A percentile compares a stretch with the other conserved stretches of the same genome.
Evolutionary conservation across 495 filamentous ascomycete species (phyloP).

Genomic region (Penicillium steckii): DNA sequence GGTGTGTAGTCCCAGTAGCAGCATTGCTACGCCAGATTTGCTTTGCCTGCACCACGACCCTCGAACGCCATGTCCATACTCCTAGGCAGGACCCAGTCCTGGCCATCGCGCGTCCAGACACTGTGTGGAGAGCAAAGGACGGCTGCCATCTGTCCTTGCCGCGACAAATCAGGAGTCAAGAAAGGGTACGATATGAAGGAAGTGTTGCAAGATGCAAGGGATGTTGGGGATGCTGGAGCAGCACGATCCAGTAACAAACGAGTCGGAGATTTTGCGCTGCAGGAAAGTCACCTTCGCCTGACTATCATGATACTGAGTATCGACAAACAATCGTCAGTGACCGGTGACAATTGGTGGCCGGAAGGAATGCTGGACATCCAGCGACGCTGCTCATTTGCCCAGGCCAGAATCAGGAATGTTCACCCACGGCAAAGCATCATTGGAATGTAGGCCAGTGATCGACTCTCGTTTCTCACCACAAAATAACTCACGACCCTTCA

Average conservation of each 20-base stretch:
- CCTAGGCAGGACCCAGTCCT: conserved; percentile 33
- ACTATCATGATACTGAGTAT: conserved; percentile 21
- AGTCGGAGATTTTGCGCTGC: conserved; percentile 43
- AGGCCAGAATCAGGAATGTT: conserved; percentile 28
- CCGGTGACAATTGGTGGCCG: conserved; percentile 28
- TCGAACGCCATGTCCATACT: conserved; percentile 42
- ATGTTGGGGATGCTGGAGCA: conserved; percentile 27
- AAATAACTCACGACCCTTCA: conserved; percentile 18
- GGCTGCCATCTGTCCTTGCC: conserved; percentile 31
- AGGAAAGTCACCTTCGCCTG: conserved; percentile 23
- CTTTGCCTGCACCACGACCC: conserved; percentile 38
- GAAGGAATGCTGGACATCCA: conserved; percentile 38
- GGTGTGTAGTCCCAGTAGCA: conserved; percentile 34
- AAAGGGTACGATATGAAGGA: conserved; percentile 36
- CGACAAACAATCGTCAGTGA: conserved; percentile 20
- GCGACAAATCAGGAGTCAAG: conserved; percentile 46
- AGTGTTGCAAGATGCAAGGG: conserved; percentile 41
- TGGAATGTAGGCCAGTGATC: conserved; percentile 40
- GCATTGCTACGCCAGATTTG: conserved; percentile 40
- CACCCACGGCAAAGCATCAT: conserved; percentile 9
- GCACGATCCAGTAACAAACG: conserved; percentile 42
- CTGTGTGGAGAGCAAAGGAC: conserved; percentile 31
- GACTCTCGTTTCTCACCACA: background rate
- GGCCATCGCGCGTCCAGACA: conserved; percentile 35
- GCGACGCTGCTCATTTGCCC: conserved; percentile 20